These are phyloP conservation scores for Pseudomonodictys pantanalensis DNA, from an alignment of 495 filamentous ascomycete genomes.

Conservation along the genomic window DNA sequence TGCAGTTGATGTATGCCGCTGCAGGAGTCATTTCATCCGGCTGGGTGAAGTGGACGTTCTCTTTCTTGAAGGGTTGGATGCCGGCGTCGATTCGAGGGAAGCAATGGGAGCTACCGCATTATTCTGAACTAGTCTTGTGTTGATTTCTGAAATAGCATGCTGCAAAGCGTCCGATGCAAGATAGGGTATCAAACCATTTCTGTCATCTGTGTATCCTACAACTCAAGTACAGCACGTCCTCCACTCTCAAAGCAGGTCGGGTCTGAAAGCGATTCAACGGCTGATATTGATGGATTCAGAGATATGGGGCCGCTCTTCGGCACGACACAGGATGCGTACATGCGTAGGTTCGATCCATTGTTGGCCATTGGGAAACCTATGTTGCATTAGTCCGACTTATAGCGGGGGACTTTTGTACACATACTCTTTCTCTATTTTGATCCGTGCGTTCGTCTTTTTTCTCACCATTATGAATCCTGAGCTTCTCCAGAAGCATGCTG, in stretches of 20 bases:
- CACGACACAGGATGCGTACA: neutral
- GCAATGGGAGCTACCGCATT: neutral
- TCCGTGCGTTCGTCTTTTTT: constrained; percentile 15
- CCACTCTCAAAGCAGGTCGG: too few relatives aligned
- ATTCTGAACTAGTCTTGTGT: neutral
- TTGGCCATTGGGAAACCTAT: neutral
- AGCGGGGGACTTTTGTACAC: neutral
- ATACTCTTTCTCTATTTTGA: constrained; percentile 10
- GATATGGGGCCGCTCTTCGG: neutral
- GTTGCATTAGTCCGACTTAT: neutral
- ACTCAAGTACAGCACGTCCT: too few relatives aligned
- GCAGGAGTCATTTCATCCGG: neutral
- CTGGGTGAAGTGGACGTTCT: neutral
- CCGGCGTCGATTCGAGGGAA: neutral
- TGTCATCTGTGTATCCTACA: too few relatives aligned
- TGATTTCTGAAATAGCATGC: neutral
- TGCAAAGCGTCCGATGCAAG: too few relatives aligned
- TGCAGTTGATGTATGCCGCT: neutral
- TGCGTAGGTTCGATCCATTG: neutral
- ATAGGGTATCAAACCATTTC: too few relatives aligned
- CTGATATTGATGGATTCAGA: neutral
- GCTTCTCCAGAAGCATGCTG: constrained; percentile 15
- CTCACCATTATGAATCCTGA: constrained; percentile 16
- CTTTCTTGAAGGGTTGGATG: neutral
- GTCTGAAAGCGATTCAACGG: too few relatives aligned